phyloP scores from a whole-genome alignment of 805 yeast species.

The Kodamaea nitidulidarum region DNA sequence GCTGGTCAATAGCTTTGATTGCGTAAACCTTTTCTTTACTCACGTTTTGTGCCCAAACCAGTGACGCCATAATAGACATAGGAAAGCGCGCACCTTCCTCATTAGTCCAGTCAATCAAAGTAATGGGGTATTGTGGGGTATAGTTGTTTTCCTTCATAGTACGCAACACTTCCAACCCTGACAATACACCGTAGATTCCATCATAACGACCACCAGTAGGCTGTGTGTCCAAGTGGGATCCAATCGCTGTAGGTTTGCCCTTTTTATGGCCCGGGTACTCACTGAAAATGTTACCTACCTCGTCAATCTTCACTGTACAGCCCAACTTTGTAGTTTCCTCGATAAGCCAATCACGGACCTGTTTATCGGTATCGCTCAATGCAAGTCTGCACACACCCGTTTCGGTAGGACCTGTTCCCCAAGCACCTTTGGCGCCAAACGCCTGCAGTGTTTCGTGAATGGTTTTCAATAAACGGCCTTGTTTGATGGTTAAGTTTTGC shows the following conservation, averaged over 20 bases:
- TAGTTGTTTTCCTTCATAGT: conserved; percentile 57
- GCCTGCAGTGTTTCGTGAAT: conserved; percentile 54
- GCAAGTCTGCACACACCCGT: conserved; percentile 70
- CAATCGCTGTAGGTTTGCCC: conserved; percentile 59
- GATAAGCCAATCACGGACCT: conserved; percentile 64
- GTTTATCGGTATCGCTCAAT: conserved; percentile 56
- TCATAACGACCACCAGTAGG: conserved; percentile 78
- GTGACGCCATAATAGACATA: conserved; percentile 60
- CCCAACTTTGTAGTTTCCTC: conserved; percentile 50
- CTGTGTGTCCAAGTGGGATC: conserved; percentile 74
- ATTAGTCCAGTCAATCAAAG: conserved; percentile 67
- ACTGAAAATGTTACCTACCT: conserved; percentile 67
- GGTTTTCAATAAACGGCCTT: conserved; percentile 48
- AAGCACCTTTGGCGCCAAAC: conserved; percentile 60
- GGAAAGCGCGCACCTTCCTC: conserved; percentile 81
- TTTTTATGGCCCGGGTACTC: conserved; percentile 50
- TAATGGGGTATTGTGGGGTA: conserved; percentile 63
- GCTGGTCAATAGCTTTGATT: conserved; percentile 52
- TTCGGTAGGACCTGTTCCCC: conserved; percentile 54
- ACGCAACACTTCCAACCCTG: conserved; percentile 64
- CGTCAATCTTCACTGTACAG: conserved; percentile 56
- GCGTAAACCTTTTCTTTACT: conserved; percentile 47
- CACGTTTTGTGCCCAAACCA: conserved; percentile 60
- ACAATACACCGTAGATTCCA: conserved; percentile 64
- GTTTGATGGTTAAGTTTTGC: conserved; percentile 4